Evolutionary conservation across 73 alveolate species (phyloP).

Genomic region (Tetrahymena elliotti): DNA sequence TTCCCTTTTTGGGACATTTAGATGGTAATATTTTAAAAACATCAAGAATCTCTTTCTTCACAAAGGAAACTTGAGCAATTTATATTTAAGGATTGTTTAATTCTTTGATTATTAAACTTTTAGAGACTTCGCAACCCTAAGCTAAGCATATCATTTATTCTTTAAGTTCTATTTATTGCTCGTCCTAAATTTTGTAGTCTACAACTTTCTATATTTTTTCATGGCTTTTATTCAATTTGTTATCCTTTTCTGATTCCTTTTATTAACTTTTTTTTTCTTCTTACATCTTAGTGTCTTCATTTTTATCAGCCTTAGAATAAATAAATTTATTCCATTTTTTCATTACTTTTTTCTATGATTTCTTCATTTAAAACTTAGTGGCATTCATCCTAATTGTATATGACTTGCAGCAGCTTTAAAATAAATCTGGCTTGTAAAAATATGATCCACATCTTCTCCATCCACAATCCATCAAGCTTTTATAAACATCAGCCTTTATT

Average conservation of each 20-base stretch:
- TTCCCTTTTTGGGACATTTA: background rate
- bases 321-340: conserved; percentile 69
- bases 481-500: conserved; percentile 50
- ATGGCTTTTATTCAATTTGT: background rate
- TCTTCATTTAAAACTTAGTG: conserved; percentile 35
- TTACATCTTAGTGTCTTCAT: conserved; percentile 28
- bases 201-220: background rate
- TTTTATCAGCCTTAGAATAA: conserved; percentile 50
- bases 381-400: conserved; percentile 68
- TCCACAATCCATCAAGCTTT: conserved; percentile 74
- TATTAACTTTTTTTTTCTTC: background rate
- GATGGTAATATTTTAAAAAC: background rate
- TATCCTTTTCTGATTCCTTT: background rate
- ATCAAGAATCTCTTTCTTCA: background rate
- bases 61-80: background rate
- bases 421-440: conserved; percentile 58
- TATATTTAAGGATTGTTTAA: background rate
- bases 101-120: background rate
- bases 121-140: background rate
- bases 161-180: background rate
- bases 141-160: background rate
- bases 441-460: conserved; percentile 88
- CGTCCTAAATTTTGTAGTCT: background rate
- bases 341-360: conserved; percentile 67
- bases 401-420: conserved; percentile 70